phyloP scores from a whole-genome alignment of 1,284 basidiomycete species.

The Cryptococcus sp. region DNA sequence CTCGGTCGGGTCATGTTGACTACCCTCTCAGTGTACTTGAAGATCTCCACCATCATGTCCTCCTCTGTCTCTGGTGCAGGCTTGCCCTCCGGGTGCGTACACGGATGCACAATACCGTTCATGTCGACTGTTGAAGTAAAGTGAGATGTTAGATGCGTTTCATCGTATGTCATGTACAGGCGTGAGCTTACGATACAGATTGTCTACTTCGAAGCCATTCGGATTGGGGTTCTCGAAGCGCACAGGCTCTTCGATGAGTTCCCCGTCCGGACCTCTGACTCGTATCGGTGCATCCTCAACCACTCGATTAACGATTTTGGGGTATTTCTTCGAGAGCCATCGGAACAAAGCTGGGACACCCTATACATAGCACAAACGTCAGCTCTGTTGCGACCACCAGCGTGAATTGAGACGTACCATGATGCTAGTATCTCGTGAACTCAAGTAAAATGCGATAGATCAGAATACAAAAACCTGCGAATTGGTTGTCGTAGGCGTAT shows the following conservation, averaged over 20 bases:
- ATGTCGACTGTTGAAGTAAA: constrained; percentile 47
- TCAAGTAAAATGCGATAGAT: too few relatives aligned
- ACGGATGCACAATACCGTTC: constrained; percentile 81
- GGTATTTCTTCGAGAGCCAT: constrained; percentile 95
- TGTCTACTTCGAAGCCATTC: constrained; percentile 96
- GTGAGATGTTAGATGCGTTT: neutral
- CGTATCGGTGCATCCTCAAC: constrained; percentile 77
- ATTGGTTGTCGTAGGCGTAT: too few relatives aligned
- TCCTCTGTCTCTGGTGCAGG: constrained; percentile 96
- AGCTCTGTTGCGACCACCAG: too few relatives aligned
- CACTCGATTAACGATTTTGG: constrained; percentile 84
- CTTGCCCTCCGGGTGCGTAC: constrained; percentile 96
- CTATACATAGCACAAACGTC: constrained; percentile 54
- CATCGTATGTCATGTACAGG: constrained; percentile 28
- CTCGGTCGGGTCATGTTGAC: constrained; percentile 96
- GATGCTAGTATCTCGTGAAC: too few relatives aligned
- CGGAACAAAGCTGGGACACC: constrained; percentile 90
- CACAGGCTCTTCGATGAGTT: constrained; percentile 74
- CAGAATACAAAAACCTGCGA: too few relatives aligned
- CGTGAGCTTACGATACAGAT: constrained; percentile 75
- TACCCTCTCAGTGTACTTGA: constrained; percentile 94
- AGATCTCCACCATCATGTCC: constrained; percentile 99
- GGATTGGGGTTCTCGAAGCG: constrained; percentile 86
- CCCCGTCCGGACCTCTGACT: constrained; percentile 62
- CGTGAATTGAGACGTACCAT: too few relatives aligned